Evolutionary conservation across 129 eudicot genomes (phyloP), one percentile per base, ranked within the genome.

Genomic region (Escallonia herrerae): DNA sequence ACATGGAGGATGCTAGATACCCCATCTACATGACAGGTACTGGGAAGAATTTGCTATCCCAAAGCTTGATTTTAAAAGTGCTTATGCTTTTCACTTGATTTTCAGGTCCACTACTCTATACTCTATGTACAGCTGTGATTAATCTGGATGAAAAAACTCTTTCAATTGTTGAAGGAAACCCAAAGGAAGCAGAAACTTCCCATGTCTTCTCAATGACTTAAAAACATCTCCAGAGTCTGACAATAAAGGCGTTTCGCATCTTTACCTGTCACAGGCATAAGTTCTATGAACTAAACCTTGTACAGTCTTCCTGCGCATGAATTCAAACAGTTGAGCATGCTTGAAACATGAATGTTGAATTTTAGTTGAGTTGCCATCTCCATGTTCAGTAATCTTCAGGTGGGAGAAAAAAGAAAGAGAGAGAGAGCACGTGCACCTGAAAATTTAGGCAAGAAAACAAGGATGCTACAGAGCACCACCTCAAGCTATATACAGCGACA

Each of bases 1-100:
- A 93, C 84, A 62, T 62, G 12, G 73, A 67, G 22, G 79, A 89
- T 73, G 60, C 58, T 39, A 73, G 74, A 40, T 93, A 88, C 78
- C 99, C 98, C 14, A 93, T 93, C 66, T 88, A 65, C 61, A 93
- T 93, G 96, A 82, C 85, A 75, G 96, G 98, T 88, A 82, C 43
- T 55, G 48, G 4, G 45, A 13, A 62, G 33, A 53, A 39, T 50
- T 8, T 37, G 43, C 44, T 65, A 22, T 38, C 40, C 11, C 33
- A 15, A 6, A 52, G 40, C 7, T 5, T 49, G 41, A 43, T 58
- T 13, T 4, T 41, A 15, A 10, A n/a, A 10, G 7, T 15, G 53
- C 40, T 59, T 37, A 45, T 68, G 71, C 15, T 68, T 59, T 68
- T 44, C 8, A 11, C 44, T 50, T 14, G 45, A 15, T 41, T 77